phyloP scores from a whole-genome alignment of 768 basidiomycete genomes.

The Tubosaeta sp. region DNA sequence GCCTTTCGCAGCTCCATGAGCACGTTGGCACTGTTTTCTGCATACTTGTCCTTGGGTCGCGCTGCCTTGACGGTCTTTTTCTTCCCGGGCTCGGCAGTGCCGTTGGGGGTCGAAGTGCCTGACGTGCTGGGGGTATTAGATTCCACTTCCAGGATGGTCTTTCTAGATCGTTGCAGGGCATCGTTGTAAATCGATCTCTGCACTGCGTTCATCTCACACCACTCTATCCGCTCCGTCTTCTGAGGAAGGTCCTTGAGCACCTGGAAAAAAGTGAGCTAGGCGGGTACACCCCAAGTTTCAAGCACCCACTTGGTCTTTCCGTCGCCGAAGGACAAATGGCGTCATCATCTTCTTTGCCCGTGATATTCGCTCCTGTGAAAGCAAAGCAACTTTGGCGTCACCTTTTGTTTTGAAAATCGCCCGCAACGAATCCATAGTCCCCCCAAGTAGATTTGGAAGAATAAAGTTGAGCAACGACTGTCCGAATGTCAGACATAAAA shows the following conservation, averaged over 20 bases:
- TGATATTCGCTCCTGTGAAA: slow-evolving; percentile 90
- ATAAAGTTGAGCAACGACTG: slow-evolving; percentile 99
- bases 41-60: slow-evolving; percentile 64
- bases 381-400: slow-evolving; percentile 81
- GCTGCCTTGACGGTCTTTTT: slow-evolving; percentile 30
- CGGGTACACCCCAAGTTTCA: neutral
- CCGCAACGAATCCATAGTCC: slow-evolving; percentile 71
- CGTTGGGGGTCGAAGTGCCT: slow-evolving; percentile 29
- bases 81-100: slow-evolving; percentile 24
- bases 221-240: slow-evolving; percentile 90
- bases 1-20: slow-evolving; percentile 98
- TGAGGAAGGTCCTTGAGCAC: slow-evolving; percentile 91
- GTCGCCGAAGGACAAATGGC: slow-evolving; percentile 93
- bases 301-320: slow-evolving; percentile 82
- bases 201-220: slow-evolving; percentile 86
- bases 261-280: slow-evolving; percentile 33
- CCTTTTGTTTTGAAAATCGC: slow-evolving; percentile 97
- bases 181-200: slow-evolving; percentile 85
- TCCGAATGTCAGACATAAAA: slow-evolving; percentile 2
- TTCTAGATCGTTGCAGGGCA: slow-evolving; percentile 78
- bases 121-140: slow-evolving; percentile 24
- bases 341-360: slow-evolving; percentile 99
- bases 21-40: slow-evolving; percentile 87
- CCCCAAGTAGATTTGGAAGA: slow-evolving; percentile 82
- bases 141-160: slow-evolving; percentile 59